These are phyloP conservation scores for Pseudogymnoascus sp. DNA, from an alignment of 2,329 filamentous ascomycete genomes.

Conservation along the genomic window DNA sequence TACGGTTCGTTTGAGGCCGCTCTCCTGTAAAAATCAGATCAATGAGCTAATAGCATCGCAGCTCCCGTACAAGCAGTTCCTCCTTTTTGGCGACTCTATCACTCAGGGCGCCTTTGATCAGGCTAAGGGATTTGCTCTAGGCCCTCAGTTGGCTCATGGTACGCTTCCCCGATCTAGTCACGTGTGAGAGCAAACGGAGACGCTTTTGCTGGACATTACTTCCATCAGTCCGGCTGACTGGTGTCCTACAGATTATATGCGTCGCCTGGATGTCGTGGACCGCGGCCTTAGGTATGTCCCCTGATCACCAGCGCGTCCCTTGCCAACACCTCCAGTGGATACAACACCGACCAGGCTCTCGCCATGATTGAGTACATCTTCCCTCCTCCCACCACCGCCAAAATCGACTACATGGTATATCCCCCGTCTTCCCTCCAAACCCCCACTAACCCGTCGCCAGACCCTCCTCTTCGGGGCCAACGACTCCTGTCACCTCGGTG, in stretches of 20 bases:
- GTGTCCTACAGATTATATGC: conserved; percentile 55
- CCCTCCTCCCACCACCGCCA: conserved; percentile 53
- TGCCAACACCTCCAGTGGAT: conserved; percentile 46
- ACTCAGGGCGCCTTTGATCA: conserved; percentile 61
- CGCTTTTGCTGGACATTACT: not conserved
- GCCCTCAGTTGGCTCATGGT: conserved; percentile 57
- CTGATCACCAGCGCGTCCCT: not conserved
- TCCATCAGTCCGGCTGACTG: not conserved
- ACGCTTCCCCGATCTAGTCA: conserved; percentile 36
- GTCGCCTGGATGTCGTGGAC: conserved; percentile 80
- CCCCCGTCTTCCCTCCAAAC: not conserved
- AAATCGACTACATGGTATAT: conserved; percentile 61
- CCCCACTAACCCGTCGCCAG: conserved; percentile 13
- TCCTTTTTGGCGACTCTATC: conserved; percentile 88
- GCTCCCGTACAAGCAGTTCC: conserved; percentile 44
- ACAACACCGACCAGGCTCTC: conserved; percentile 71
- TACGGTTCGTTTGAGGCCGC: not conserved
- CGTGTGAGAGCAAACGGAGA: not conserved
- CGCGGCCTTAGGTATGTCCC: conserved; percentile 61
- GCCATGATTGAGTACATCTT: conserved; percentile 63
- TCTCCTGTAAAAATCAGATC: too few relatives aligned
- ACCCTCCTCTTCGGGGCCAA: conserved; percentile 80
- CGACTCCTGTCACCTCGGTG: conserved; percentile 65
- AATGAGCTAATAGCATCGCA: not conserved
- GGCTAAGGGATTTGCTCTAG: conserved; percentile 65